Base-by-base conservation (phyloP, 1,284 basidiomycete genomes). In the Cutaneotrichosporon sp. region DNA sequence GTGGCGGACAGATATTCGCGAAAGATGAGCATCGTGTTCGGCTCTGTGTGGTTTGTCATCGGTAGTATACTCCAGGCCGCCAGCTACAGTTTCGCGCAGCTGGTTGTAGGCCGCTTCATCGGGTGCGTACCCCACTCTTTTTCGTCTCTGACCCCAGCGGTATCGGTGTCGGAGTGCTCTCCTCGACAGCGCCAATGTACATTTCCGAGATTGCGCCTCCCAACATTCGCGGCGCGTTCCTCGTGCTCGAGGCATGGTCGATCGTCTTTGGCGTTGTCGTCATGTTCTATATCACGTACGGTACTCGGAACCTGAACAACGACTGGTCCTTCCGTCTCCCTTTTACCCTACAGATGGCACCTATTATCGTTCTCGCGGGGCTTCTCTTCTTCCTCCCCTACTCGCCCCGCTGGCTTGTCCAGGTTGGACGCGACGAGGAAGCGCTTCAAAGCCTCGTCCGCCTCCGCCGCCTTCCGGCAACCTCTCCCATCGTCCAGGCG, bases 191-290 rank as follows among this genome's bases (percentile, higher is more conserved):
- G 14, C 82, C 82, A 40, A 70, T 79, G 32, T 80, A 78, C 66
- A 76, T 81, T 40, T 70, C 78, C 5, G 79, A 80, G 57, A 66
- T 73, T 38, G 63, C 72, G 0, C 70, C 72, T 1, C 73, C 73
- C 1, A 71, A 75, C 52, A 86, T 91, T 13, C 85, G 90, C 65
- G 90, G 90, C 10, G 87, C 87, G 73, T 81, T 91, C 51, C 88
- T 91, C 50, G 88, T 87, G 2, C 83, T 92, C 14, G 89, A 91
- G 73, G 89, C 90, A 70, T 82, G 89, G 13, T 85, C 86, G 6
- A 90, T 91, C 72, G 87, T 88, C 0, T 86, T 88, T 65, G 89
- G 73, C 21, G 67, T 69, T 5, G 63, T 64, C 8, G 40, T 63
- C 36, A 64, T 65, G 60, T 71, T 62, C 42, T 64, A 63, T 57